Evolutionary conservation across 805 yeast genomes (phyloP).

Genomic region (Isabelozyma heimii): DNA sequence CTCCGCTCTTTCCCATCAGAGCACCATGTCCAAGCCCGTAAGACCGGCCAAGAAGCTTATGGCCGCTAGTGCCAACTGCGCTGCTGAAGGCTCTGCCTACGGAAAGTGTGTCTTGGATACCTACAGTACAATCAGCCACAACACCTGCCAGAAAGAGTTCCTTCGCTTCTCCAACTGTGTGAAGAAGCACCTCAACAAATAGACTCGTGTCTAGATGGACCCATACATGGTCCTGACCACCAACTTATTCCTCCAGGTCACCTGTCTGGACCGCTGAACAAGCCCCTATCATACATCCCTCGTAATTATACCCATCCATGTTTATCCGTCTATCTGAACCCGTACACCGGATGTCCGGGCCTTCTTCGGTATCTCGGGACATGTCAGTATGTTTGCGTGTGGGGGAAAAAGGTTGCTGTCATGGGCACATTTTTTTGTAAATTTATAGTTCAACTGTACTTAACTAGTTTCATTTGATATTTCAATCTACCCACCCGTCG

Average conservation of each 20-base stretch:
- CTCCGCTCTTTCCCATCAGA: not conserved
- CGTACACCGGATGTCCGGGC: not conserved
- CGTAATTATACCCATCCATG: no score
- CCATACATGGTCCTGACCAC: no score
- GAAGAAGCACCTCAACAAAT: constrained; percentile 8
- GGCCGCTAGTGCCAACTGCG: constrained; percentile 38
- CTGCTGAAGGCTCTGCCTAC: constrained; percentile 44
- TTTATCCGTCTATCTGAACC: not conserved
- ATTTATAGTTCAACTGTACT: no score
- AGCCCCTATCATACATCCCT: no score
- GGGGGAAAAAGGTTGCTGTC: not conserved
- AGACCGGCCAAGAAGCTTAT: constrained; percentile 45
- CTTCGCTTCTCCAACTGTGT: constrained; percentile 50
- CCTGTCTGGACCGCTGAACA: no score
- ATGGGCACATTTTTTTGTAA: no score
- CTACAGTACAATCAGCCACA: constrained; percentile 49
- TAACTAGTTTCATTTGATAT: no score
- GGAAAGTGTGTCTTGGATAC: constrained; percentile 54
- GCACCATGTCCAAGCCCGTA: not conserved
- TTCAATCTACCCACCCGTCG: not conserved
- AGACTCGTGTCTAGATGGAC: not conserved
- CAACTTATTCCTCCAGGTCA: no score
- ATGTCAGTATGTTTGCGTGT: not conserved
- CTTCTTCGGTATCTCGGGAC: not conserved
- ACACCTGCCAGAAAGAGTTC: constrained; percentile 54